Conservation (phyloP, 768 basidiomycete genomes). For the Boletus pseudo-olivaceus region DNA sequence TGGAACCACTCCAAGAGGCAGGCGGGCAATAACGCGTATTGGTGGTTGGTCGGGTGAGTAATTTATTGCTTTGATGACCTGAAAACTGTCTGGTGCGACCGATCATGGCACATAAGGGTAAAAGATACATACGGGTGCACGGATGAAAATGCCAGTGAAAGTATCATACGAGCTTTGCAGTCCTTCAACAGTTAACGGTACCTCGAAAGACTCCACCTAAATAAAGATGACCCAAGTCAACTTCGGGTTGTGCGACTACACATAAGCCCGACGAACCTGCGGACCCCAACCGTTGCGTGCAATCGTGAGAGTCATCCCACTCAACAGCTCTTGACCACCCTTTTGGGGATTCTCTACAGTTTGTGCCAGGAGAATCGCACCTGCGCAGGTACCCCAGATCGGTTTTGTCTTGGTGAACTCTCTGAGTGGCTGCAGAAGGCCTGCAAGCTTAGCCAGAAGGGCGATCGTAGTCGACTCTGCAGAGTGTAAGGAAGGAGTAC, state of each 20-base stretch:
- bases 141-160: slow-evolving; percentile 88
- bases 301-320: slow-evolving; percentile 75
- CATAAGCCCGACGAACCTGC: slow-evolving; percentile 49
- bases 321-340: slow-evolving; percentile 83
- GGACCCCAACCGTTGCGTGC: slow-evolving; percentile 94
- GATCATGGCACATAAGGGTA: background rate
- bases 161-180: slow-evolving; percentile 56
- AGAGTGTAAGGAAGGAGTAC: background rate
- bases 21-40: slow-evolving; percentile 66
- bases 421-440: slow-evolving; percentile 76
- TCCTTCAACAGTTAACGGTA: slow-evolving; percentile 59
- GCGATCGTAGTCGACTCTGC: slow-evolving; percentile 92
- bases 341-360: slow-evolving; percentile 74
- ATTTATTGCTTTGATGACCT: slow-evolving; percentile 63
- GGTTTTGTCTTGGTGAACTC: slow-evolving; percentile 70
- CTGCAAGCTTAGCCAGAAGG: slow-evolving; percentile 65
- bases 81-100: background rate
- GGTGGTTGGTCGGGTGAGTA: slow-evolving; percentile 48
- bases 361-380: slow-evolving; percentile 84
- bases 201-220: slow-evolving; percentile 90
- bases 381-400: slow-evolving; percentile 95
- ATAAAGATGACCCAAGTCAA: background rate
- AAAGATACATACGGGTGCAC: slow-evolving; percentile 67
- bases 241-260: background rate
- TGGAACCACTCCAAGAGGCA: slow-evolving; percentile 53